These are phyloP conservation scores for Cystoderma amianthinum DNA, from an alignment of 768 basidiomycete species.

Conservation along the genomic window DNA sequence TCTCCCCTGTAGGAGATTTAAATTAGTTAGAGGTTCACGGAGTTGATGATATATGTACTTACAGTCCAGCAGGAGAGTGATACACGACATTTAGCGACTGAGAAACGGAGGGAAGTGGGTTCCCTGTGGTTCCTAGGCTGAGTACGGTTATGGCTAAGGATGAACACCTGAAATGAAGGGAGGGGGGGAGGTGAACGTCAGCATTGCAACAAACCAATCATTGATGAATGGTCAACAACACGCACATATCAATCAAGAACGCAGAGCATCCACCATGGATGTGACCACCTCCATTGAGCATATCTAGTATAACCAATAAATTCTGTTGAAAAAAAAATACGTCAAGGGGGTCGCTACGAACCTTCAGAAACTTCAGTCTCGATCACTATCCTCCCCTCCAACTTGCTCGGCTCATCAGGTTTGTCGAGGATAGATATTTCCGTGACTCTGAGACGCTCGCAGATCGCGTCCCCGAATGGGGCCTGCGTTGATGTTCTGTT, in stretches of 20 bases:
- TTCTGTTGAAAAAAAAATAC: too few relatives aligned
- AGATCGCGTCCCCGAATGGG: conserved; percentile 15
- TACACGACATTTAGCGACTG: conserved; percentile 47
- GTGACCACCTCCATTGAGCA: conserved; percentile 39
- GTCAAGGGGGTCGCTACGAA: too few relatives aligned
- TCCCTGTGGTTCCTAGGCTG: conserved; percentile 15
- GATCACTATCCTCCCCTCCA: conserved; percentile 34
- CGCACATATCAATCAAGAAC: conserved; percentile 48
- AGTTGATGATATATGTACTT: too few relatives aligned
- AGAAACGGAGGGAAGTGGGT: conserved; percentile 28
- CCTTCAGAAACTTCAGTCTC: conserved; percentile 17
- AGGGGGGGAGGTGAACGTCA: not conserved
- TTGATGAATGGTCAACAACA: too few relatives aligned
- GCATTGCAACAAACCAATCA: too few relatives aligned
- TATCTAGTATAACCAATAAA: conserved; percentile 28
- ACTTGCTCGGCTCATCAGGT: conserved; percentile 30
- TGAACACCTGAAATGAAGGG: conserved; percentile 37
- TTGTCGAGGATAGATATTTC: conserved; percentile 32
- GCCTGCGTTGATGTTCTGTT: too few relatives aligned
- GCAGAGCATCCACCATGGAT: conserved; percentile 54
- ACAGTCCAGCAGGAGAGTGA: conserved; percentile 50
- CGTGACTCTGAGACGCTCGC: conserved; percentile 20
- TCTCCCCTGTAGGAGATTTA: too few relatives aligned
- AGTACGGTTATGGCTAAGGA: conserved; percentile 37
- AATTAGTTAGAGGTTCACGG: too few relatives aligned